Evolutionary conservation across 805 yeast species (phyloP).

Genomic region (Wickerhamiella domercqiae): DNA sequence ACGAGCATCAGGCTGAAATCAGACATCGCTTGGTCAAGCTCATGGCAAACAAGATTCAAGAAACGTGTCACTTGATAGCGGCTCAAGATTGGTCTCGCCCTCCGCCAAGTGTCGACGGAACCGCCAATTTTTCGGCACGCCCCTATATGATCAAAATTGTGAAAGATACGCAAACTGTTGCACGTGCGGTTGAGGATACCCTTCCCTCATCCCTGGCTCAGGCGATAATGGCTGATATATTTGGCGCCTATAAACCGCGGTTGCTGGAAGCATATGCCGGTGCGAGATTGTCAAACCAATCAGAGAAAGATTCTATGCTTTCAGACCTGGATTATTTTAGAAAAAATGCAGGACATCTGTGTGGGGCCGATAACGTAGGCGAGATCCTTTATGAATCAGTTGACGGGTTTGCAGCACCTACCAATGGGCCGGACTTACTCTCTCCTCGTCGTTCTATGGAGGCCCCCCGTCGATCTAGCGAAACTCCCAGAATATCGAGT

Average conservation of each 20-base stretch:
- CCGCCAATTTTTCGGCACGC: constrained; percentile 33
- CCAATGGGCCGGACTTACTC: not conserved
- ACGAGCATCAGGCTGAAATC: constrained; percentile 49
- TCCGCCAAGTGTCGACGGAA: not conserved
- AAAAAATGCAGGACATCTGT: constrained; percentile 41
- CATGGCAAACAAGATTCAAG: constrained; percentile 48
- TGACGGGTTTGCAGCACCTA: constrained; percentile 26
- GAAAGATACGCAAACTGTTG: constrained; percentile 50
- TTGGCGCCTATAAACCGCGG: constrained; percentile 40
- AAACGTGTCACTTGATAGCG: constrained; percentile 35
- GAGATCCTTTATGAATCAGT: constrained; percentile 48
- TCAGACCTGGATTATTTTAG: constrained; percentile 49
- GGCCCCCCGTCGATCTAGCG: too few species aligned
- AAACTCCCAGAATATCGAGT: too few species aligned
- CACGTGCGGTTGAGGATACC: constrained; percentile 43
- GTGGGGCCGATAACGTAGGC: constrained; percentile 48
- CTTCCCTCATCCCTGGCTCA: constrained; percentile 27
- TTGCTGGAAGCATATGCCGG: constrained; percentile 39
- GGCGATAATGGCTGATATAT: constrained; percentile 23
- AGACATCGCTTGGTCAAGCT: constrained; percentile 49
- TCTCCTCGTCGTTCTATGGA: not conserved
- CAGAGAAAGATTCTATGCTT: constrained; percentile 35
- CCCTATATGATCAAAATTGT: constrained; percentile 50
- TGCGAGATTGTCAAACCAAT: constrained; percentile 20
- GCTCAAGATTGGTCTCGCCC: constrained; percentile 34